Conservation (phyloP, 805 yeast genomes). For the Saturnispora quitensis region DNA sequence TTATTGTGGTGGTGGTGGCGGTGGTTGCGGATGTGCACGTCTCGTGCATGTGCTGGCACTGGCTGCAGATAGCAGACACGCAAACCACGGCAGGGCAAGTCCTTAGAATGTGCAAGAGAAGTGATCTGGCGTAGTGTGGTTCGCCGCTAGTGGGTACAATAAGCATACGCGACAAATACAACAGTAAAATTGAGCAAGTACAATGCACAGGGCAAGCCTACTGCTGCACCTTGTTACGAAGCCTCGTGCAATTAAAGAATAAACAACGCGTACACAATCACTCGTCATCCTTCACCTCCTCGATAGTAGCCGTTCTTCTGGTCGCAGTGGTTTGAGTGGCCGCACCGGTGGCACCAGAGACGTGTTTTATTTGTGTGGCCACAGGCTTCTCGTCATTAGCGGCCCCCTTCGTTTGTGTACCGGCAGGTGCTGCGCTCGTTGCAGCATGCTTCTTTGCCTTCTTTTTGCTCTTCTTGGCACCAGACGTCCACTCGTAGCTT, state of each 20-base stretch:
- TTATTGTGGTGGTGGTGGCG: too few relatives aligned
- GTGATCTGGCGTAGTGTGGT: too few relatives aligned
- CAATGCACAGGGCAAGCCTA: too few relatives aligned
- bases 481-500: constrained; percentile 64
- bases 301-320: constrained; percentile 22
- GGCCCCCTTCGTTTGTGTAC: background rate
- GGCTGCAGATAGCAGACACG: too few relatives aligned
- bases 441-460: background rate
- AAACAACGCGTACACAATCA: background rate
- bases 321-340: constrained; percentile 8
- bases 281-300: constrained; percentile 15
- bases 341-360: background rate
- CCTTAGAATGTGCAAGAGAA: too few relatives aligned
- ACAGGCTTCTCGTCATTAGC: background rate
- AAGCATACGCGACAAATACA: too few relatives aligned
- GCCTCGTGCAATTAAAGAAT: too few relatives aligned
- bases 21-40: too few relatives aligned
- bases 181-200: too few relatives aligned
- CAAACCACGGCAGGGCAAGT: too few relatives aligned
- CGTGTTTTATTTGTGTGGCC: background rate
- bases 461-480: constrained; percentile 15
- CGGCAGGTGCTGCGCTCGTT: background rate
- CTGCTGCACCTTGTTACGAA: background rate
- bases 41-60: too few relatives aligned
- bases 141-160: too few relatives aligned